Evolutionary conservation across 2,329 filamentous ascomycete genomes (phyloP), one percentile per base, ranked within the genome.

Genomic region (Emergomyces orientalis): DNA sequence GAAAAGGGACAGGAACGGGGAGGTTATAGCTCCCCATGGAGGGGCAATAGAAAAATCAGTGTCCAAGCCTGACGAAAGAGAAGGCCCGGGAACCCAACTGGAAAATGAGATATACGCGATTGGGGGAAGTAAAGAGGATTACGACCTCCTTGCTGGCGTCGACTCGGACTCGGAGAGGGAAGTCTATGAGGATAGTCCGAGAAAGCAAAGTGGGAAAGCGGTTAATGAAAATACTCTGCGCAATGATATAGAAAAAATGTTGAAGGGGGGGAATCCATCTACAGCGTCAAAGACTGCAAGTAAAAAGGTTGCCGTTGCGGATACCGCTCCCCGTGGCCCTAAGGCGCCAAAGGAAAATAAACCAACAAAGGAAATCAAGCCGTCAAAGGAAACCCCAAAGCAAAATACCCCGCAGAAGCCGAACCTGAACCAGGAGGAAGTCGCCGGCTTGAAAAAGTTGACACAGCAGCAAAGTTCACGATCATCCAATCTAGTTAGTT

Each of bases 121-220:
- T 60, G 79, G 79, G 39, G 79, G 79, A 57, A 80, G 76, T n/a
- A 73, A 80, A 66, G 80, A 81, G 60, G 78, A 81, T 65, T 70
- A 79, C 62, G 75, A 79, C 56, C 68, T 81, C 30, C 68, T 81
- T 63, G 77, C 74, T 27, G 76, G 71, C 60, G 71, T 76, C 25
- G 73, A 76, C 54, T 81, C 79, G 0, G 79, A 78, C 54, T 79
- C 77, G 17, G 79, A 81, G 66, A 69, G 78, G 17, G 79, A 80
- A 67, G 75, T 69, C 55, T 65, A 61, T 34, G 63, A 60, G n/a
- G 64, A 68, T 55, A 19, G n/a, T 2, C 54, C 54, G 14, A 11
- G 9, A 13, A 49, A 63, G 39, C 66, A 67, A 62, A 72, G 69
- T 59, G 64, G 63, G 55, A 69, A 69, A 39, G 52, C 34, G 30